Evolutionary conservation across 1,284 basidiomycete species (phyloP).

Genomic region (Moesziomyces parantarcticus): DNA sequence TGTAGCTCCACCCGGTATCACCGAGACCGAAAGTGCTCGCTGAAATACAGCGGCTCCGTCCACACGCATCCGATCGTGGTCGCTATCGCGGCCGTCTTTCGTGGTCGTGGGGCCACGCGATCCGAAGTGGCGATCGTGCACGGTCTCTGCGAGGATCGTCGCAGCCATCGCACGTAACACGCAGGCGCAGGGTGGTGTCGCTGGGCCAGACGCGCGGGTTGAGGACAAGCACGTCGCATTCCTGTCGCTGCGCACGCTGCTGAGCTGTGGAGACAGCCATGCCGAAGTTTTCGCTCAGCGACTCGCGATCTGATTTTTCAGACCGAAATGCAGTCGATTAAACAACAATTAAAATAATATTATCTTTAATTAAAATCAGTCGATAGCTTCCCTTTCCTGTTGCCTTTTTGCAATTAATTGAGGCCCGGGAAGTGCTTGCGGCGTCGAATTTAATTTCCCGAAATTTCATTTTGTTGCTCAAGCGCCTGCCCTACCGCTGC

Average conservation of each 20-base stretch:
- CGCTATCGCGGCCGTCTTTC: background rate
- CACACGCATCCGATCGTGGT: background rate
- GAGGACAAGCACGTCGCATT: slow-evolving; percentile 8
- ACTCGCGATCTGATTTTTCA: no score
- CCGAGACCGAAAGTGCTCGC: background rate
- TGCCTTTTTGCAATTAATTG: no score
- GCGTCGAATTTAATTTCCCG: background rate
- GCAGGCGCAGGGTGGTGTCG: background rate
- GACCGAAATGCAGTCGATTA: no score
- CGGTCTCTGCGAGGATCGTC: background rate
- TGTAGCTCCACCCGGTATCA: background rate
- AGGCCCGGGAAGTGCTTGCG: background rate
- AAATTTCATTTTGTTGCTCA: background rate
- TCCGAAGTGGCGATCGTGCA: no score
- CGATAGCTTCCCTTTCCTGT: no score
- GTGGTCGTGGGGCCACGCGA: no score
- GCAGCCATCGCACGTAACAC: background rate
- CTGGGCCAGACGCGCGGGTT: background rate
- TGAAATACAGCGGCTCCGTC: background rate
- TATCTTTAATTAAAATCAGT: no score
- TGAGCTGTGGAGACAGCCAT: background rate
- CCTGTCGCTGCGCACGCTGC: slow-evolving; percentile 3
- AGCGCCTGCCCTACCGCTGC: no score
- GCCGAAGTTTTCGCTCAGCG: no score
- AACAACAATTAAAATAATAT: no score